Conservation (phyloP, 768 basidiomycete species). For the Collybia sordida region DNA sequence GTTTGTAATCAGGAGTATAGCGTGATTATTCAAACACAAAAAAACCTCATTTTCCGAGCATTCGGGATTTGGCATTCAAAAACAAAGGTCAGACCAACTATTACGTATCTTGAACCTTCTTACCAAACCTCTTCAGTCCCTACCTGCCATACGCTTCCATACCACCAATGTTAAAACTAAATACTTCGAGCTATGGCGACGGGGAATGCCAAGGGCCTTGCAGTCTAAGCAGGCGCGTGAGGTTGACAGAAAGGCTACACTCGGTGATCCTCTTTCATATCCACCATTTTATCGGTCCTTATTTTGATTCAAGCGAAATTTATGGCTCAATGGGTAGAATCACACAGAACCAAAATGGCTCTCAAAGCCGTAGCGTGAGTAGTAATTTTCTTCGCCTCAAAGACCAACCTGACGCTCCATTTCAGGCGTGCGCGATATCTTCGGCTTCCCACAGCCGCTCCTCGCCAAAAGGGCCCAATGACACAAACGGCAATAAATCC, state of each 20-base stretch:
- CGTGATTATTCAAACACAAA: constrained; percentile 57
- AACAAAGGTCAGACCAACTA: constrained; percentile 54
- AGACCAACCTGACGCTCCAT: constrained; percentile 7
- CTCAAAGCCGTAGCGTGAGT: constrained; percentile 85
- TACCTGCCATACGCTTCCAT: constrained; percentile 79
- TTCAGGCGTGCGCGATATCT: constrained; percentile 79
- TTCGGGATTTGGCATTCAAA: constrained; percentile 76
- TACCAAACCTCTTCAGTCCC: constrained; percentile 42
- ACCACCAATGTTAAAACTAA: constrained; percentile 58
- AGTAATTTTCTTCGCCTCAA: neutral
- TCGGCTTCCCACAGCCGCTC: constrained; percentile 61
- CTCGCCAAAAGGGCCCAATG: constrained; percentile 24
- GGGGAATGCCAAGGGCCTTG: constrained; percentile 67
- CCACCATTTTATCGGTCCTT: constrained; percentile 8
- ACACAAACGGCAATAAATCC: neutral
- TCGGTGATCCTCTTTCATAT: constrained; percentile 47
- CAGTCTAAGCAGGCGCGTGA: constrained; percentile 68
- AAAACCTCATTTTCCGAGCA: constrained; percentile 60
- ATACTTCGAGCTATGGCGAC: constrained; percentile 66
- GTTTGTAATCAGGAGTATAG: constrained; percentile 54
- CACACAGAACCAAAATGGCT: constrained; percentile 66
- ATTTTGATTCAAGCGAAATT: constrained; percentile 38
- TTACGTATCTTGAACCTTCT: neutral
- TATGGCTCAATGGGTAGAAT: constrained; percentile 68
- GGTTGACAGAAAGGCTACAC: constrained; percentile 46